Evolutionary conservation across 2,329 filamentous ascomycete species (phyloP), one percentile per base, ranked within the genome.

Genomic region (Talaromyces sp.): DNA sequence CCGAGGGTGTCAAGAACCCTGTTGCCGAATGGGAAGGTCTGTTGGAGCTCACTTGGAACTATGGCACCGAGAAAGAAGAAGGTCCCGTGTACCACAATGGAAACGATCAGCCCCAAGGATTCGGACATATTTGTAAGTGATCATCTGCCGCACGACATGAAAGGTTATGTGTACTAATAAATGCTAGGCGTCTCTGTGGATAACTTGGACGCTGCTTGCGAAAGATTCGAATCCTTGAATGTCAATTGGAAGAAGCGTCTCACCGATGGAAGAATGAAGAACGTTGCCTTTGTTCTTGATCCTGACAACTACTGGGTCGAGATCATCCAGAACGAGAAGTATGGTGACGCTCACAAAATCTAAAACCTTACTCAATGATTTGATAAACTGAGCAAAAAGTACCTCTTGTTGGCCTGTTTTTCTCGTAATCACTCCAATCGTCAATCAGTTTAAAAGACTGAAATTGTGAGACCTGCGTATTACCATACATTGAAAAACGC

Each of bases 201-300:
- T 74, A 88, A 96, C 74, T 75, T 98, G n/a, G 89, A 95, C 62
- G 90, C 90, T 8, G 93, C 95, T 10, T 97, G 94, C 79, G 81
- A 89, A 74, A 87, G 93, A 14, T 93, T 98, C 71, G 95, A 98
- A 76, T 86, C 88, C 63, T 82, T 91, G 74, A 86, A 89, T 6
- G 90, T 94, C 63, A 89, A 86, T 78, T 99, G 93, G 92, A 97
- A 97, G 87, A 98, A 98, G 88, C 86, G 91, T 69, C 84, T 98
- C 67, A 96, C 92, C 1, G 94, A 98, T 68, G 94, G 94, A 1
- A 78, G 82, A 57, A 97, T 97, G 93, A 94, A 91, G 84, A 92
- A 95, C 69, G 89, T 98, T 62, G 95, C 95, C 0, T 98, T 98
- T 75, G 80, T 98, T 56, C 82, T 97, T 57, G 94, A 94, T 71